Evolutionary conservation across 2,329 filamentous ascomycete genomes (phyloP).

Genomic region (Alternaria atra): DNA sequence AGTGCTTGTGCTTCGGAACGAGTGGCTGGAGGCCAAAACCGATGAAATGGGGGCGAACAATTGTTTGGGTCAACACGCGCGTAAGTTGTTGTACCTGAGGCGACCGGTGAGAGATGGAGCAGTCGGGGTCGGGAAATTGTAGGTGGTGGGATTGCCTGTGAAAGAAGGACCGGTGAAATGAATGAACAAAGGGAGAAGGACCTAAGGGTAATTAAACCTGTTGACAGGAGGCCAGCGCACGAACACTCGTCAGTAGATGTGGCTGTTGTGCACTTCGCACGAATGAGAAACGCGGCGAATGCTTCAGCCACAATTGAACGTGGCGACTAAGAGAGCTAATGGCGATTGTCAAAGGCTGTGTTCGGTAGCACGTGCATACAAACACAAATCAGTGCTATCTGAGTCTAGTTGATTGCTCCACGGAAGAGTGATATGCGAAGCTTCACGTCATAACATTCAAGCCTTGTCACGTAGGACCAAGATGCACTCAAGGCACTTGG

Average conservation of each 20-base stretch:
- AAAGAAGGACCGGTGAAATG: slow-evolving; percentile 11
- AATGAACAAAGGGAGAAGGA: slow-evolving; percentile 20
- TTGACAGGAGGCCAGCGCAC: slow-evolving; percentile 12
- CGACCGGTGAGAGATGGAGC: slow-evolving; percentile 9
- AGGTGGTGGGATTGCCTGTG: slow-evolving; percentile 8
- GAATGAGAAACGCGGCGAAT: slow-evolving; percentile 5
- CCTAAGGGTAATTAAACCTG: slow-evolving; percentile 23
- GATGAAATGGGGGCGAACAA: slow-evolving; percentile 12
- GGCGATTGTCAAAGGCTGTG: slow-evolving; percentile 9
- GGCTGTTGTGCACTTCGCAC: slow-evolving; percentile 10
- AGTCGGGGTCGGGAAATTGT: slow-evolving; percentile 4
- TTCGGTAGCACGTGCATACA: slow-evolving; percentile 11
- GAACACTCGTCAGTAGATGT: slow-evolving; percentile 11
- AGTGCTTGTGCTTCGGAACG: slow-evolving; percentile 14
- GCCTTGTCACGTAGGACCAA: slow-evolving; percentile 24
- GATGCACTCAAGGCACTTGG: slow-evolving; percentile 16
- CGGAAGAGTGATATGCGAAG: slow-evolving; percentile 16
- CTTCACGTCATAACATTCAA: slow-evolving; percentile 35
- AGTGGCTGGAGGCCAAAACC: slow-evolving; percentile 20
- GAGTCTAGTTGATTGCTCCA: background rate
- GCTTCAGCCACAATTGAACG: slow-evolving; percentile 11
- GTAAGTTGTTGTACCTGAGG: slow-evolving; percentile 10
- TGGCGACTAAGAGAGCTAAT: background rate
- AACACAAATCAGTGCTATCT: slow-evolving; percentile 18
- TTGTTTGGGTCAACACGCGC: slow-evolving; percentile 24